Percentiles rank a stretch among this genome's conserved stretches.
These are phyloP conservation scores for Aristolochia californica DNA, from an alignment of 164 flowering plant genomes.

Conservation along the genomic window DNA sequence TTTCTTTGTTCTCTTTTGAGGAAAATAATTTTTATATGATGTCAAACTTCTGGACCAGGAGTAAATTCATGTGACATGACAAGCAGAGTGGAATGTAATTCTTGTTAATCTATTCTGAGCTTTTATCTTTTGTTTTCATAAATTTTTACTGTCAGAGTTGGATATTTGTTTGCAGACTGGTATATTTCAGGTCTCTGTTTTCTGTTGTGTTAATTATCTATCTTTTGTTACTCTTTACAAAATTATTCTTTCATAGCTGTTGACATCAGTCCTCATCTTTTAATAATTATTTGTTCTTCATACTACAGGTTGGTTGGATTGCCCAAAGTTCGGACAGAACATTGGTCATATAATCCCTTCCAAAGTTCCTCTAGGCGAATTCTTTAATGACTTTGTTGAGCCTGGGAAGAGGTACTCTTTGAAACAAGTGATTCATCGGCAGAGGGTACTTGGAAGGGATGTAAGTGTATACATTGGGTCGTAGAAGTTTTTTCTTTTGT, in stretches of 20 bases:
- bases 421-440: conserved; percentile 79
- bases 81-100: too few species aligned
- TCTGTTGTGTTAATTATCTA: too few species aligned
- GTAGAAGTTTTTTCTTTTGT: too few species aligned
- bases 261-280: not conserved
- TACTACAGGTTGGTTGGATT: conserved; percentile 83
- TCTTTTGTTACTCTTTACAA: not conserved
- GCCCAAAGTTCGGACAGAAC: conserved; percentile 62
- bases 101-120: too few species aligned
- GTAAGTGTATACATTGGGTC: conserved; percentile 22
- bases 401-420: conserved; percentile 92
- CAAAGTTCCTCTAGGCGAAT: conserved; percentile 83
- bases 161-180: too few species aligned
- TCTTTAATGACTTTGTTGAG: conserved; percentile 44
- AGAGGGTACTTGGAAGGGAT: conserved; percentile 58
- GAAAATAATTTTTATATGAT: too few species aligned
- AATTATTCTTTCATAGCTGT: not conserved
- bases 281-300: not conserved
- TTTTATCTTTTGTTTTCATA: too few species aligned
- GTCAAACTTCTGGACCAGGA: too few species aligned
- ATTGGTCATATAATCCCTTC: conserved; percentile 67
- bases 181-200: too few species aligned
- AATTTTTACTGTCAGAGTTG: too few species aligned
- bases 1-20: too few species aligned
- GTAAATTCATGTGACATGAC: too few species aligned